A percentile compares a stretch with the other conserved stretches of the same genome.
phyloP scores from a whole-genome alignment of 2,329 filamentous ascomycete species.

The Ceratocystis colombiana region DNA sequence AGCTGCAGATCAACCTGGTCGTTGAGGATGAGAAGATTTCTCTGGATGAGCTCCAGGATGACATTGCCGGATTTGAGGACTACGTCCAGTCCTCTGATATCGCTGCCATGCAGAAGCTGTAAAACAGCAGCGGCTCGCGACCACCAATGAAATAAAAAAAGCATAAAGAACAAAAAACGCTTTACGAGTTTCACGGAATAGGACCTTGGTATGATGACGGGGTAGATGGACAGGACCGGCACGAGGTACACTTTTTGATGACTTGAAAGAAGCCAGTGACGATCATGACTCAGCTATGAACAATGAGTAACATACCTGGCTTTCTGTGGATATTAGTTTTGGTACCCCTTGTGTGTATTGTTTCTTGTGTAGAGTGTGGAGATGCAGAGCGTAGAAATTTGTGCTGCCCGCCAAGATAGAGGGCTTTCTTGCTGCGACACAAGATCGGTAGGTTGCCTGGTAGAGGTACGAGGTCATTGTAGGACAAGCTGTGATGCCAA shows the following conservation, averaged over 20 bases:
- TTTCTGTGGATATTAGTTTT: not conserved
- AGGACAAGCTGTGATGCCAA: no score
- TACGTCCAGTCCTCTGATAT: slow-evolving; percentile 92
- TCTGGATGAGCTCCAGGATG: slow-evolving; percentile 71
- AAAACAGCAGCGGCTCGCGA: slow-evolving; percentile 49
- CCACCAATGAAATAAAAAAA: slow-evolving; percentile 23
- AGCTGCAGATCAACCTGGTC: slow-evolving; percentile 97
- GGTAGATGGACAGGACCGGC: slow-evolving; percentile 16
- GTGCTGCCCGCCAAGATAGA: no score
- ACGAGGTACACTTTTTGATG: slow-evolving; percentile 12
- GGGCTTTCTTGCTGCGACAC: no score
- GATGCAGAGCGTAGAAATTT: no score
- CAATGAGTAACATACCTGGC: slow-evolving; percentile 19
- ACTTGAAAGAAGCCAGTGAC: slow-evolving; percentile 14
- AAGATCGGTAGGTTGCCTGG: no score
- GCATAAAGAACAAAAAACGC: slow-evolving; percentile 23
- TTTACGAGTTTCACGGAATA: slow-evolving; percentile 16
- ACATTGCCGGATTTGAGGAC: slow-evolving; percentile 79
- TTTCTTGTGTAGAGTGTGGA: not conserved
- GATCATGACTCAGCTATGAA: slow-evolving; percentile 14
- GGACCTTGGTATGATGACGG: slow-evolving; percentile 6
- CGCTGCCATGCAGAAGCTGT: slow-evolving; percentile 87
- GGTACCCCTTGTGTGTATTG: not conserved
- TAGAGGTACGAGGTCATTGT: no score
- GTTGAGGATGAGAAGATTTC: slow-evolving; percentile 70